These are phyloP conservation scores for Diaporthe ampelina DNA, from an alignment of 2,329 filamentous ascomycete species.

Conservation along the genomic window DNA sequence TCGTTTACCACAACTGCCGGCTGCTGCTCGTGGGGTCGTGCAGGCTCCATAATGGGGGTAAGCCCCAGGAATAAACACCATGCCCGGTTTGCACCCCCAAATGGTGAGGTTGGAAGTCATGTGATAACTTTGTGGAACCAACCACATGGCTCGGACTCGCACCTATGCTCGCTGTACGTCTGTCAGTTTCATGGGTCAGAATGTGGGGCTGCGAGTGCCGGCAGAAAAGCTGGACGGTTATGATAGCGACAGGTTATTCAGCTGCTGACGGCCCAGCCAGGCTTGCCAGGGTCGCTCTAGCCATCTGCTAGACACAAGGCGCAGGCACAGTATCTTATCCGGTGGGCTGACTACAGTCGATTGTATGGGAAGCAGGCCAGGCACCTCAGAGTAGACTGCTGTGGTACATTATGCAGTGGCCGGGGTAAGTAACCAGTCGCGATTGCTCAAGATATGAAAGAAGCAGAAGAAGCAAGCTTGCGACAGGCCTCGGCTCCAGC, in stretches of 20 bases:
- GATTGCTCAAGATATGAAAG: background rate
- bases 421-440: background rate
- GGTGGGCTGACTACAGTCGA: background rate
- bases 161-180: conserved; percentile 1
- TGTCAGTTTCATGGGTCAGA: background rate
- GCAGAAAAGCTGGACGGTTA: background rate
- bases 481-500: background rate
- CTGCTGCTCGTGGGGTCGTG: background rate
- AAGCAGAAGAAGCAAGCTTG: background rate
- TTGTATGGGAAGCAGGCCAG: background rate
- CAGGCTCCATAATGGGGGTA: conserved; percentile 10
- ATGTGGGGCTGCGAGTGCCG: background rate
- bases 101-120: conserved; percentile 17
- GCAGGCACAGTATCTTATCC: background rate
- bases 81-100: background rate
- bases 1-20: conserved; percentile 7
- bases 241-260: background rate
- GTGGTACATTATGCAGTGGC: background rate
- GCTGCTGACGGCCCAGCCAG: background rate
- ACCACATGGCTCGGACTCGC: background rate
- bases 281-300: too few relatives aligned
- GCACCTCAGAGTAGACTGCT: background rate
- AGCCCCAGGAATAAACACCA: conserved; percentile 8
- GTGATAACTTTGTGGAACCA: conserved; percentile 6
- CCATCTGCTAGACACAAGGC: too few relatives aligned